Conservation (phyloP, 2,329 filamentous ascomycete species). For the Aspergillus ruber region DNA sequence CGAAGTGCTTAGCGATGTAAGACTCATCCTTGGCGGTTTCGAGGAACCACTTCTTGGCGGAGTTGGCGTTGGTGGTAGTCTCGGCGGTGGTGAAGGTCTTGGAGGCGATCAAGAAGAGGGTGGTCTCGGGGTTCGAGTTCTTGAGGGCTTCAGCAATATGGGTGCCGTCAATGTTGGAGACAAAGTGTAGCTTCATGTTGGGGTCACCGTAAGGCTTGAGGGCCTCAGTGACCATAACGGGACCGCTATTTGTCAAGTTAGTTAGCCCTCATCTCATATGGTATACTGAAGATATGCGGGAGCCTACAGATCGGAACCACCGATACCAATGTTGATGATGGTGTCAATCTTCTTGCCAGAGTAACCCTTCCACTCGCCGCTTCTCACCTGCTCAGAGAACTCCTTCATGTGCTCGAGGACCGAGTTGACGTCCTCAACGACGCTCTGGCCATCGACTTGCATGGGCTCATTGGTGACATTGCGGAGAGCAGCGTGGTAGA, state of each 20-base stretch:
- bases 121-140: slow-evolving; percentile 88
- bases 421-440: slow-evolving; percentile 85
- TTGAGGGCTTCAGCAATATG: slow-evolving; percentile 92
- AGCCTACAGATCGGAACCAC: slow-evolving; percentile 91
- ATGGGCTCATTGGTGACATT: slow-evolving; percentile 77
- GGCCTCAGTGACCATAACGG: slow-evolving; percentile 98
- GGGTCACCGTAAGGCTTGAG: slow-evolving; percentile 88
- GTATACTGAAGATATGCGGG: not conserved
- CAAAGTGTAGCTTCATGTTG: slow-evolving; percentile 87
- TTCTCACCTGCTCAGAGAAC: slow-evolving; percentile 90
- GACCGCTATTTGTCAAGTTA: slow-evolving; percentile 55
- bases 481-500: slow-evolving; percentile 90
- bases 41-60: slow-evolving; percentile 95
- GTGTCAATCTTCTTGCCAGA: slow-evolving; percentile 95
- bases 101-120: slow-evolving; percentile 96
- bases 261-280: slow-evolving; percentile 12
- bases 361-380: slow-evolving; percentile 93
- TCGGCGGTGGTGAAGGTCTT: slow-evolving; percentile 99
- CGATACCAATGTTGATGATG: slow-evolving; percentile 96
- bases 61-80: slow-evolving; percentile 94
- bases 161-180: slow-evolving; percentile 98
- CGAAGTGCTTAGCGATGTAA: slow-evolving; percentile 94
- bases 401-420: slow-evolving; percentile 97
- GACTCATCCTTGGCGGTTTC: slow-evolving; percentile 67
- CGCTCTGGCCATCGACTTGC: slow-evolving; percentile 84